These are phyloP conservation scores for Crithidia bombi DNA, from an alignment of 208 protist species.

Conservation along the genomic window DNA sequence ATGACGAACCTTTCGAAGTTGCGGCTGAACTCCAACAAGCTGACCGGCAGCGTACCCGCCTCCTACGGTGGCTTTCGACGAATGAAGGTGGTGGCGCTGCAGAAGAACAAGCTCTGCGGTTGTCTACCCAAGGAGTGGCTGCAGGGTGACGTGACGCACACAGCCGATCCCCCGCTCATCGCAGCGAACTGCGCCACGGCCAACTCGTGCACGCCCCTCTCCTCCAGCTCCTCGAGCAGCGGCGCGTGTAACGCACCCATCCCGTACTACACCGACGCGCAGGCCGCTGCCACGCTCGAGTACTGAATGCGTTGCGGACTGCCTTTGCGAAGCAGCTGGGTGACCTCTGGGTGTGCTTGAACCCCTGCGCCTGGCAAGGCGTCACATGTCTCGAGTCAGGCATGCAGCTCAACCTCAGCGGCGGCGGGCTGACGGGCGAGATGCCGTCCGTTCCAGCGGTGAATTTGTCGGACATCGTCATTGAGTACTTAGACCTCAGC, in stretches of 20 bases:
- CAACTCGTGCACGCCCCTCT: neutral
- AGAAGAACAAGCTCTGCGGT: conserved; percentile 7
- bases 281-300: neutral
- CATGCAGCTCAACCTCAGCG: neutral
- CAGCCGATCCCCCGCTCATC: conserved; percentile 1
- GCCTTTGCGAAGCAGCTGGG: conserved; percentile 3
- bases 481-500: neutral
- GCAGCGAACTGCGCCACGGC: neutral
- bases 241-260: neutral
- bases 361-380: neutral
- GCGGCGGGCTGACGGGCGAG: neutral
- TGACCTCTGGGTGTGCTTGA: neutral
- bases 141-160: neutral
- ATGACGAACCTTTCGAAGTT: neutral
- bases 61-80: neutral
- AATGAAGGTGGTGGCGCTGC: neutral
- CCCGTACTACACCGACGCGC: neutral
- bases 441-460: neutral
- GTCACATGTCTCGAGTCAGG: neutral
- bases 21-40: neutral
- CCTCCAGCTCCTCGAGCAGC: neutral
- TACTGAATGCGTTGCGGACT: neutral
- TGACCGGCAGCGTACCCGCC: neutral
- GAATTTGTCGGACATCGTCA: neutral
- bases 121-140: conserved; percentile 8